A percentile compares a stretch with the other conserved stretches of the same genome.
These are phyloP conservation scores for Cornus florida DNA, from an alignment of 148 eudicot species.

Conservation along the genomic window DNA sequence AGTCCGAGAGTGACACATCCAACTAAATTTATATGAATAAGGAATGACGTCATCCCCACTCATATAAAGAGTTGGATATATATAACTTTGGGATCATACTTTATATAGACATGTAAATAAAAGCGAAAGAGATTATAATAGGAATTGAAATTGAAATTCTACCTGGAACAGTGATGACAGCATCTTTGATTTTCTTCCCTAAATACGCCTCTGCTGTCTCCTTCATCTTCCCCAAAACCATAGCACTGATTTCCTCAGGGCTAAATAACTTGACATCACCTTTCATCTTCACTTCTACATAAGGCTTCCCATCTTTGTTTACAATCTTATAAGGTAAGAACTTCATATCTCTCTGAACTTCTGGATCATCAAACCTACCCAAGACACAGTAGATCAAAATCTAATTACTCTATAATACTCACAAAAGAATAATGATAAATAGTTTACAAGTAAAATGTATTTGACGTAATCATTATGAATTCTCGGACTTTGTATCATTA, in stretches of 20 bases:
- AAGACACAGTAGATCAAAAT: background rate
- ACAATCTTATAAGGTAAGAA: conserved; percentile 50
- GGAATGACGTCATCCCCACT: no score
- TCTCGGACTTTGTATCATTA: no score
- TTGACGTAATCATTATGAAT: no score
- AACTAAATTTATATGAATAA: no score
- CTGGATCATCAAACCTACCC: conserved; percentile 44
- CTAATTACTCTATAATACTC: background rate
- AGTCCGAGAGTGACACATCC: no score
- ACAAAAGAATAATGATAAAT: background rate
- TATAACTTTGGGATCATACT: no score
- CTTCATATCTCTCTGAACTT: conserved; percentile 46
- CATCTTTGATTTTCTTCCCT: conserved; percentile 42
- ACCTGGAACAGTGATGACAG: conserved; percentile 56
- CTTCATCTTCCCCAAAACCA: conserved; percentile 57
- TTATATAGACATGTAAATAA: no score
- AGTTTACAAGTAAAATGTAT: no score
- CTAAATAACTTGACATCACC: conserved; percentile 48
- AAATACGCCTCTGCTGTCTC: conserved; percentile 48
- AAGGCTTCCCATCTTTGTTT: conserved; percentile 52
- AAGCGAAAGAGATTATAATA: background rate
- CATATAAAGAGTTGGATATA: no score
- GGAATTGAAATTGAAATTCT: background rate
- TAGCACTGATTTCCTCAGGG: conserved; percentile 61
- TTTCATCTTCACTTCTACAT: conserved; percentile 41